Conservation (phyloP, 2,329 filamentous ascomycete genomes). For the Fusarium bactridioides region DNA sequence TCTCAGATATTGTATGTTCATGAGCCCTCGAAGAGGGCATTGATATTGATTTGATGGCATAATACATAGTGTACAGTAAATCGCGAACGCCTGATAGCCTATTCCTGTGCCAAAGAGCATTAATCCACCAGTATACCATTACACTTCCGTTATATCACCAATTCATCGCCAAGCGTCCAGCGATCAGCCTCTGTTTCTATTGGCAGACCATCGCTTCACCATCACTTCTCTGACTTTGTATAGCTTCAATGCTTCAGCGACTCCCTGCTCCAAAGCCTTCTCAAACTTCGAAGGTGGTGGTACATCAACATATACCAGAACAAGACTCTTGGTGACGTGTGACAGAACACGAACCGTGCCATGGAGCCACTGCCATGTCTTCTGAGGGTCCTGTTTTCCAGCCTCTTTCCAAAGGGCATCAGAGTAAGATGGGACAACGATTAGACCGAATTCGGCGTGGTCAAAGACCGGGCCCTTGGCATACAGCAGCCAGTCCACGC, state of each 20-base stretch:
- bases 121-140: constrained; percentile 3
- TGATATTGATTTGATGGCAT: neutral
- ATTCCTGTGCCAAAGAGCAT: neutral
- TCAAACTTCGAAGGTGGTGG: constrained; percentile 69
- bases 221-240: constrained; percentile 85
- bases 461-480: constrained; percentile 91
- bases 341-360: constrained; percentile 88
- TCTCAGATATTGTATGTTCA: neutral
- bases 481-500: constrained; percentile 94
- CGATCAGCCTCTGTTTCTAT: constrained; percentile 64
- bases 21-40: neutral
- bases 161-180: neutral
- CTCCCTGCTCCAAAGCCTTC: constrained; percentile 58
- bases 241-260: constrained; percentile 68
- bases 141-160: neutral
- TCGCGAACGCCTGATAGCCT: constrained; percentile 19
- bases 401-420: constrained; percentile 74
- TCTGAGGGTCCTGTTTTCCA: constrained; percentile 57
- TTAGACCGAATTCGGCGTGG: constrained; percentile 90
- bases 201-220: constrained; percentile 84
- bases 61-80: constrained; percentile 14
- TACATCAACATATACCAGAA: constrained; percentile 91
- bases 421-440: constrained; percentile 84
- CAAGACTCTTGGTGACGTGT: constrained; percentile 88
- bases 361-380: constrained; percentile 85